These are phyloP conservation scores for Leccinum insolens DNA, from an alignment of 1,284 basidiomycete genomes.

Conservation along the genomic window DNA sequence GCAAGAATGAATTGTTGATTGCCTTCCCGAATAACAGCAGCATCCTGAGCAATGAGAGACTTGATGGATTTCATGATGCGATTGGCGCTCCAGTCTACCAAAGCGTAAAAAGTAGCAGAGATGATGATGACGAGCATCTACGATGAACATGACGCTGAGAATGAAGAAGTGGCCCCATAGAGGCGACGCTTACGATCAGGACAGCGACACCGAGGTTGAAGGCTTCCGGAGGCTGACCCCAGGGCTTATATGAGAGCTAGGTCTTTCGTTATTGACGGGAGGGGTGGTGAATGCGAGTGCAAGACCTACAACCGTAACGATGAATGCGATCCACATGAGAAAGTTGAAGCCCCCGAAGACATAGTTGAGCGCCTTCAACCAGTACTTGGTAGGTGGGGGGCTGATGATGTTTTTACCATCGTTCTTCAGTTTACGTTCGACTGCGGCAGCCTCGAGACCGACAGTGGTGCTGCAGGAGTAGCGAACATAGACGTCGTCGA, in stretches of 20 bases:
- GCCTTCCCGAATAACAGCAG: slow-evolving; percentile 56
- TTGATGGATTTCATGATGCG: slow-evolving; percentile 41
- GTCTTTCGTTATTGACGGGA: slow-evolving; percentile 34
- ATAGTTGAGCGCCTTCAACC: slow-evolving; percentile 52
- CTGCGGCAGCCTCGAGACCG: neutral
- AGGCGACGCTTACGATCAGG: slow-evolving; percentile 68
- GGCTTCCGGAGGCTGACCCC: slow-evolving; percentile 51
- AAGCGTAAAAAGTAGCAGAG: slow-evolving; percentile 50
- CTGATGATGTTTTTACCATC: slow-evolving; percentile 34
- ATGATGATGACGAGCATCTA: slow-evolving; percentile 61
- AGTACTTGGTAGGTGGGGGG: slow-evolving; percentile 47
- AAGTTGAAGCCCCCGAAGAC: slow-evolving; percentile 57
- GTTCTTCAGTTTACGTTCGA: neutral
- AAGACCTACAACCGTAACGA: slow-evolving; percentile 42
- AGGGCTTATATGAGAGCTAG: slow-evolving; percentile 48
- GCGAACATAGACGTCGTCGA: neutral
- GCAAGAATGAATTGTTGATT: slow-evolving; percentile 64
- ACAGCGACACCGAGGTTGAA: slow-evolving; percentile 72
- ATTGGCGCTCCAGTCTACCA: slow-evolving; percentile 45
- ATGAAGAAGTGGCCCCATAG: neutral
- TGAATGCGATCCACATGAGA: slow-evolving; percentile 52
- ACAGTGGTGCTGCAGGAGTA: neutral
- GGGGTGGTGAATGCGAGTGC: slow-evolving; percentile 36
- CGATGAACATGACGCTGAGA: neutral
- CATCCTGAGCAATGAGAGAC: slow-evolving; percentile 44